Percentiles rank a stretch among this genome's conserved stretches.
These are phyloP conservation scores for Millerozyma acaciae DNA, from an alignment of 805 yeast species.

Conservation along the genomic window DNA sequence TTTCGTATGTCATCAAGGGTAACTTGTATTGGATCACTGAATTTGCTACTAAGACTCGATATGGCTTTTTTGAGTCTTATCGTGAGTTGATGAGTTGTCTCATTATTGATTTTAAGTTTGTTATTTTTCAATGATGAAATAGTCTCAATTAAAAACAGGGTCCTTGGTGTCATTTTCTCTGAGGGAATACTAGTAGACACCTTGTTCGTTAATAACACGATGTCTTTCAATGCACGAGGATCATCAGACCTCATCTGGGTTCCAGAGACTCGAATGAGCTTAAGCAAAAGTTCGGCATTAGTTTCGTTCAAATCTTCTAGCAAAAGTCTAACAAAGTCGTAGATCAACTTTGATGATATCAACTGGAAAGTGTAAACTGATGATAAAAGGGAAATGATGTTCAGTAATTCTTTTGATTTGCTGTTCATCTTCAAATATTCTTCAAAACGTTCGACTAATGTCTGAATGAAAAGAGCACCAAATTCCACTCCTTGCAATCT, in stretches of 20 bases:
- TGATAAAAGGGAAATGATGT: conserved; percentile 69
- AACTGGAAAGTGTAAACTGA: conserved; percentile 76
- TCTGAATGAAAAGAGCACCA: conserved; percentile 83
- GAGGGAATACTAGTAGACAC: conserved; percentile 37
- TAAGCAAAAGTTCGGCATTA: conserved; percentile 73
- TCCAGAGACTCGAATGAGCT: conserved; percentile 74
- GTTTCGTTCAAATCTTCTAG: conserved; percentile 57
- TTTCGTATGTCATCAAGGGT: conserved; percentile 75
- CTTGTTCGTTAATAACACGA: conserved; percentile 56
- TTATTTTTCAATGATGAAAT: conserved; percentile 84
- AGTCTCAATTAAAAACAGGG: conserved; percentile 80
- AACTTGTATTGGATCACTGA: conserved; percentile 78
- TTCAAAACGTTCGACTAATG: conserved; percentile 68
- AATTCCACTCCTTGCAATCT: conserved; percentile 80
- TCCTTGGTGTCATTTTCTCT: conserved; percentile 50
- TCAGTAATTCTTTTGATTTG: conserved; percentile 49
- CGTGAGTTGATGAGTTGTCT: conserved; percentile 48
- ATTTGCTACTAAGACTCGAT: conserved; percentile 46
- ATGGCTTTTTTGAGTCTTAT: conserved; percentile 61
- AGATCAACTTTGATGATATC: conserved; percentile 67
- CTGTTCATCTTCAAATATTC: conserved; percentile 25
- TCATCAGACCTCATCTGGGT: conserved; percentile 86
- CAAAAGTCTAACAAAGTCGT: conserved; percentile 64
- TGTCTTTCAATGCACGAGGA: conserved; percentile 78
- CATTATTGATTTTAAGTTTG: conserved; percentile 57